Percentiles rank a stretch among this genome's conserved stretches.
phyloP scores from a whole-genome alignment of 306 rosid species.

The Mucuna pruriens region DNA sequence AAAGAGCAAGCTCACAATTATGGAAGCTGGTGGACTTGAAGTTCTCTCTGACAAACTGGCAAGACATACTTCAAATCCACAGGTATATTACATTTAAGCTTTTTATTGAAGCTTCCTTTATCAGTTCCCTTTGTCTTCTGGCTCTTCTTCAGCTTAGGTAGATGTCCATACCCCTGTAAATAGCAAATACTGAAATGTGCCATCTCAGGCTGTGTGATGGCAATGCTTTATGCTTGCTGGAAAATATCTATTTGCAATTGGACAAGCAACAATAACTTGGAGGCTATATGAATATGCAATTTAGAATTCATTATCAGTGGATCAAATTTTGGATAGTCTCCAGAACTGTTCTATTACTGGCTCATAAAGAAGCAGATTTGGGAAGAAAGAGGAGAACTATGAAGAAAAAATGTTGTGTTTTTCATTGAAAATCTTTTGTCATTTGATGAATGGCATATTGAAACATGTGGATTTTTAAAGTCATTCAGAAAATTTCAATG shows the following conservation, averaged over 20 bases:
- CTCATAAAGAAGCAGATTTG: constrained; percentile 18
- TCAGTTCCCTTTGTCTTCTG: constrained; percentile 30
- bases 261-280: constrained; percentile 13
- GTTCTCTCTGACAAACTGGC: constrained; percentile 76
- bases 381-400: constrained; percentile 5
- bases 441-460: constrained; percentile 20
- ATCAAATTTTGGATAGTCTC: constrained; percentile 19
- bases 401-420: constrained; percentile 1
- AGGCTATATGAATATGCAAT: constrained; percentile 21
- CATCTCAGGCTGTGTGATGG: constrained; percentile 14
- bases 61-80: constrained; percentile 73
- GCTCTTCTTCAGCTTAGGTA: constrained; percentile 11
- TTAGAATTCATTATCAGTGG: constrained; percentile 23
- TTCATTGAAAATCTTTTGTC: constrained; percentile 24
- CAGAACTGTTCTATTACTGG: no score
- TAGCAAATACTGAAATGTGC: constrained; percentile 13
- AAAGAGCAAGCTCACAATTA: constrained; percentile 58
- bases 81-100: constrained; percentile 52
- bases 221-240: constrained; percentile 32
- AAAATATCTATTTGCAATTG: constrained; percentile 26
- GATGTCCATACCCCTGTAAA: constrained; percentile 2
- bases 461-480: constrained; percentile 26
- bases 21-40: constrained; percentile 94
- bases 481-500: background rate
- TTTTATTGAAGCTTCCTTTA: background rate